These are phyloP conservation scores for Melastoma candidum DNA, from an alignment of 441 rosid genomes.

Conservation along the genomic window DNA sequence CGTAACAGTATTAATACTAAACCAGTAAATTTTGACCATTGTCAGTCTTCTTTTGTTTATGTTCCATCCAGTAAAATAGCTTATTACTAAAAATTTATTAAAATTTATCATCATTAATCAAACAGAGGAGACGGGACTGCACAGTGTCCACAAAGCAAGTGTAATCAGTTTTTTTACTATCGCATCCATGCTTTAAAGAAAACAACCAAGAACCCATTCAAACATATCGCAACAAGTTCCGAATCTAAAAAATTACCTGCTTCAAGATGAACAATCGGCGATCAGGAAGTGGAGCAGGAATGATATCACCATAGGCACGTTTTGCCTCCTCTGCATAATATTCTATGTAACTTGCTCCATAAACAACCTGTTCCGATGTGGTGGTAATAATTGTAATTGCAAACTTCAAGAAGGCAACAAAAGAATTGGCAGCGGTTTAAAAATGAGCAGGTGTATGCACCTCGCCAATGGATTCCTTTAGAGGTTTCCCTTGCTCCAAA, in stretches of 20 bases:
- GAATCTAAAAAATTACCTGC: slow-evolving; percentile 41
- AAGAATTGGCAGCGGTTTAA: slow-evolving; percentile 13
- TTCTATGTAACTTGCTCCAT: slow-evolving; percentile 91
- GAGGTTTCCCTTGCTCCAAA: slow-evolving; percentile 94
- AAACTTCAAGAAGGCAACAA: slow-evolving; percentile 5
- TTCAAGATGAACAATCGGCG: slow-evolving; percentile 78
- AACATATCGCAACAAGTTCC: background rate
- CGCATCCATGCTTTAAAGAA: no score
- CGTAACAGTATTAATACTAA: slow-evolving; percentile 3
- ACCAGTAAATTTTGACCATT: no score
- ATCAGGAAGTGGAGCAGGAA: slow-evolving; percentile 69
- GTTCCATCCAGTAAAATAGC: no score
- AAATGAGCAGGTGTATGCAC: slow-evolving; percentile 29
- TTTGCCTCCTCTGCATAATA: slow-evolving; percentile 93
- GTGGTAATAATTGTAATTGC: slow-evolving; percentile 19
- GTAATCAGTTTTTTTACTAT: no score
- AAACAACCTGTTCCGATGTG: slow-evolving; percentile 47
- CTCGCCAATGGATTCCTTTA: slow-evolving; percentile 91
- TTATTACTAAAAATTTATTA: no score
- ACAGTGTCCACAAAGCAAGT: background rate
- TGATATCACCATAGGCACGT: slow-evolving; percentile 89
- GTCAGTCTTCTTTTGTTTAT: no score
- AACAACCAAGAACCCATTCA: no score
- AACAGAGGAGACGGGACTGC: background rate
- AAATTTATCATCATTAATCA: no score